These are phyloP conservation scores for Phoenix dactylifera DNA, from an alignment of 176 grass and related monocot genomes.

Conservation along the genomic window DNA sequence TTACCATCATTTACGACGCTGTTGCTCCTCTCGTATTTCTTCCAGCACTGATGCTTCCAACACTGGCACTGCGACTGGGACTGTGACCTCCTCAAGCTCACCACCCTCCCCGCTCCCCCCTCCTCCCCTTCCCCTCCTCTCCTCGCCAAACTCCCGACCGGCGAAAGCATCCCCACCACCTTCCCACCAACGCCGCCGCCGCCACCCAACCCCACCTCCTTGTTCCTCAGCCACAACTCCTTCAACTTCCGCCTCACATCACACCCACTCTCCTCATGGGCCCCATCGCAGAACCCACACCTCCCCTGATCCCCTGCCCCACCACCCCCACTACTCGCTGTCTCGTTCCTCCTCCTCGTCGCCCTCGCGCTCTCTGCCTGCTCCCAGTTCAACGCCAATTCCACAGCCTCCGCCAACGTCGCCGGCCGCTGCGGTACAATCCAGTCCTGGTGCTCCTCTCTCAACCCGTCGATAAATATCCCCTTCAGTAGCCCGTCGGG, in stretches of 20 bases:
- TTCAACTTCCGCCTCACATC: constrained; percentile 34
- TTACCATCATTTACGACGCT: constrained; percentile 2
- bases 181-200: neutral
- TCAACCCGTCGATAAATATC: constrained; percentile 47
- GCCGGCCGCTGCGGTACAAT: constrained; percentile 30
- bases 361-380: constrained; percentile 31
- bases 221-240: constrained; percentile 26
- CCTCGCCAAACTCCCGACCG: neutral
- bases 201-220: neutral
- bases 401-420: constrained; percentile 34
- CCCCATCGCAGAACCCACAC: constrained; percentile 33
- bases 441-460: constrained; percentile 39
- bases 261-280: constrained; percentile 29
- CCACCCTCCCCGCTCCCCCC: constrained; percentile 20
- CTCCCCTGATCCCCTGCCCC: neutral
- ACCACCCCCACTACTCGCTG: neutral
- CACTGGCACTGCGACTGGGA: constrained; percentile 34
- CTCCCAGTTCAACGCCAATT: constrained; percentile 45
- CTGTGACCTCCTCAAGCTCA: constrained; percentile 24
- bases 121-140: constrained; percentile 15
- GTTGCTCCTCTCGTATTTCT: constrained; percentile 21
- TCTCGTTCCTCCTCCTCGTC: constrained; percentile 25
- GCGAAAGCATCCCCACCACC: neutral
- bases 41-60: constrained; percentile 53
- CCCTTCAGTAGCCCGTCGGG: constrained; percentile 22